Evolutionary conservation across 768 basidiomycete species (phyloP), one percentile per base, ranked within the genome.

Genomic region (Coprinellus micaceus): DNA sequence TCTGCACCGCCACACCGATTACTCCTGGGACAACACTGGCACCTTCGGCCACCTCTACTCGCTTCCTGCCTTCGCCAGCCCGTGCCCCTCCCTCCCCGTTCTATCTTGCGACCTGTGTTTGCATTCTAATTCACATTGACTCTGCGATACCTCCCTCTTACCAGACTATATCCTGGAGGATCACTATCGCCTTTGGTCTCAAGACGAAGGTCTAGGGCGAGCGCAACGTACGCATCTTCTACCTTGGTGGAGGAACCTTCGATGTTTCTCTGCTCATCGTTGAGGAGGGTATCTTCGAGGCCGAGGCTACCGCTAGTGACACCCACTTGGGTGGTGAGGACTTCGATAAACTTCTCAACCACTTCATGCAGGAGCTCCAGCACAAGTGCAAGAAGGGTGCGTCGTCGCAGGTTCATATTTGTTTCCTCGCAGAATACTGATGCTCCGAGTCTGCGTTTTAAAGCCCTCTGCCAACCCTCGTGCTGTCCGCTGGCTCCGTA

Each of bases 311-410:
- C 56, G 94, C 95, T 54, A 95, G 95, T 82, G 94, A 97, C 77
- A 97, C 94, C 53, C 94, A 98, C 73, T 83, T 98, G 74, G 95
- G 95, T 75, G 95, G 95, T 75, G 95, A 97, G 72, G 94, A 98
- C 74, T 98, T 98, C 64, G 95, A 98, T 73, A 96, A 96, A 78
- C 87, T 93, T 63, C 91, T 98, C 71, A 94, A 92, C 75, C 92
- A 95, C 82, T 95, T 97, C 68, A 87, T 88, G 58, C 91, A 94
- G 72, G 91, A 96, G 74, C 96, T 96, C 83, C 96, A 96, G 84
- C 84, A 89, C 71, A 96, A 97, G 80, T 82, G 94, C 84, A 98
- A 97, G 85, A 94, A 94, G 77, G 88, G 86, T 84, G 64, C 57
- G 79, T 67, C 3, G 26, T 24, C n/a, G n/a, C n/a, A n/a, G 52